Conservation (phyloP, 2,329 filamentous ascomycete genomes). For the Diaporthe sp. region DNA sequence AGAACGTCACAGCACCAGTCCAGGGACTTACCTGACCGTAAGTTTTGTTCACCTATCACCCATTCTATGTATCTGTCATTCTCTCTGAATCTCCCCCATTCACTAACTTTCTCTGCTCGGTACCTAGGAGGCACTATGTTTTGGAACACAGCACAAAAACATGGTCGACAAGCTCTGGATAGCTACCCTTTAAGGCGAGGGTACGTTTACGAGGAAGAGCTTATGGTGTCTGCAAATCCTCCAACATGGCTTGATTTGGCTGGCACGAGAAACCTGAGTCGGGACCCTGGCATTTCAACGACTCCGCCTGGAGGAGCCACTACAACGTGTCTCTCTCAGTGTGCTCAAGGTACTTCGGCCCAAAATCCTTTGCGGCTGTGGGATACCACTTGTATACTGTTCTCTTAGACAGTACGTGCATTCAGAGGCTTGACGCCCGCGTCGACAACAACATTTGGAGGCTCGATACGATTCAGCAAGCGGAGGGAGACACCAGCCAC, state of each 20-base stretch:
- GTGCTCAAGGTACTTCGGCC: neutral
- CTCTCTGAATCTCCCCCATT: too few species aligned
- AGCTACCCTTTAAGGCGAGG: neutral
- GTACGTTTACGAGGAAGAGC: neutral
- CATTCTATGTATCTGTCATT: too few species aligned
- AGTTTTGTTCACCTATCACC: neutral
- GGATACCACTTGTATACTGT: too few species aligned
- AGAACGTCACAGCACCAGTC: neutral
- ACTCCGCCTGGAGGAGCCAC: neutral
- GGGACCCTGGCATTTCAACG: too few species aligned
- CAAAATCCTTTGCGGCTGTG: neutral
- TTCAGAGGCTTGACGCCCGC: too few species aligned
- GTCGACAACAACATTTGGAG: too few species aligned
- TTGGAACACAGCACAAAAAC: neutral
- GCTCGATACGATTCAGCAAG: too few species aligned
- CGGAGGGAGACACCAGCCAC: too few species aligned
- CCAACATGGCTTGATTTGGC: neutral
- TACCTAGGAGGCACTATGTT: neutral
- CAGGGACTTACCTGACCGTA: too few species aligned
- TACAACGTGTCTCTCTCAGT: neutral
- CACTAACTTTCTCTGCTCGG: too few species aligned
- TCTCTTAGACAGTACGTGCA: too few species aligned
- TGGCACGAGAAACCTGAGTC: too few species aligned
- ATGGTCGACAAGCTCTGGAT: neutral
- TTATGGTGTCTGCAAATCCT: neutral